Percentiles rank a stretch among this genome's conserved stretches.
Conservation (phyloP, 75 land plant genomes). For the Adiantum capillusveneris region DNA sequence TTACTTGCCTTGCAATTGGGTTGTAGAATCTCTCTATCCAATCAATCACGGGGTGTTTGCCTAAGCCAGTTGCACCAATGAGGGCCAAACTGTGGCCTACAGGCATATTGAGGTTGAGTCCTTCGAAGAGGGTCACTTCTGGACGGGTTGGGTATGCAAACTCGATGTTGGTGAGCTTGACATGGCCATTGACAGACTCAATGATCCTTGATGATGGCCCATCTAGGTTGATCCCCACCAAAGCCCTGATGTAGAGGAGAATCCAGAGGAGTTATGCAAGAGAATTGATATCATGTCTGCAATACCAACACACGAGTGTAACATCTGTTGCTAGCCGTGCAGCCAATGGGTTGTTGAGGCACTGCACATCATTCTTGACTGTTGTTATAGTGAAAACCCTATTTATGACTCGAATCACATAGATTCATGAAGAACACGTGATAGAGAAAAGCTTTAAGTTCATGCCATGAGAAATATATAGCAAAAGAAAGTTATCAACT, state of each 20-base stretch:
- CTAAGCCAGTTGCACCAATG: constrained; percentile 95
- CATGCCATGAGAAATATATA: too few species aligned
- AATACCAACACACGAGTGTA: constrained; percentile 5
- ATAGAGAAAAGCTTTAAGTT: too few species aligned
- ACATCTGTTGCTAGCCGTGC: constrained; percentile 19
- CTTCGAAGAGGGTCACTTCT: constrained; percentile 65
- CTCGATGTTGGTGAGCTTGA: constrained; percentile 81
- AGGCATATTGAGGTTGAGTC: constrained; percentile 86
- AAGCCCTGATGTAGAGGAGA: too few species aligned
- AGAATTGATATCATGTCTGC: too few species aligned
- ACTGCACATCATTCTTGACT: constrained; percentile 9
- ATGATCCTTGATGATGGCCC: too few species aligned
- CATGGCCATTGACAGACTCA: constrained; percentile 81
- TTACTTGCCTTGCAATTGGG: constrained; percentile 67
- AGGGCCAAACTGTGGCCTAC: constrained; percentile 96
- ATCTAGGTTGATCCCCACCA: too few species aligned
- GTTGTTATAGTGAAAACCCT: too few species aligned
- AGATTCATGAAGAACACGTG: too few species aligned
- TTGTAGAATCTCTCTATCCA: constrained; percentile 93
- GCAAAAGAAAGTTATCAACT: too few species aligned
- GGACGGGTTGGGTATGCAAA: constrained; percentile 91
- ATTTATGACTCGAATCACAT: too few species aligned
- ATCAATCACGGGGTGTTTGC: constrained; percentile 91
- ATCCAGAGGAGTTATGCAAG: too few species aligned
- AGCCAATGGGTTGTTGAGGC: constrained; percentile 14